Conservation (phyloP, 805 yeast genomes). For the Starmerella sirachaensis region DNA sequence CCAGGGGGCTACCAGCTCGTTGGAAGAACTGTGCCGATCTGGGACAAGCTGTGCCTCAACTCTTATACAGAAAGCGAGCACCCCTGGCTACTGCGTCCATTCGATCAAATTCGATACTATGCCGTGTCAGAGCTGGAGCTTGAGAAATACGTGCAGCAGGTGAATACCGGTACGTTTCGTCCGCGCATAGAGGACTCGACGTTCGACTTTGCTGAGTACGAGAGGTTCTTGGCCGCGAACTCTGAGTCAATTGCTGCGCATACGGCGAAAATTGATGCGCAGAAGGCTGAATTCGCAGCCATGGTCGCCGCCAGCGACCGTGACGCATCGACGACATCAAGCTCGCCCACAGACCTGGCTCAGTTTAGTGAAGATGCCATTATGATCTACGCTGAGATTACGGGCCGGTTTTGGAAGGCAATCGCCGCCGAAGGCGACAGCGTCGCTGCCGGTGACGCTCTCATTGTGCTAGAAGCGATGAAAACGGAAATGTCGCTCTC, state of each 20-base stretch:
- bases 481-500: slow-evolving; percentile 90
- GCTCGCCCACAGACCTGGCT: slow-evolving; percentile 33
- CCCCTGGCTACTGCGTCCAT: slow-evolving; percentile 87
- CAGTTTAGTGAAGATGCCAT: slow-evolving; percentile 67
- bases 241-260: slow-evolving; percentile 49
- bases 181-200: slow-evolving; percentile 65
- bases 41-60: slow-evolving; percentile 77
- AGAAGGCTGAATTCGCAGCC: slow-evolving; percentile 73
- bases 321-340: slow-evolving; percentile 23
- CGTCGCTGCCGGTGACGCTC: slow-evolving; percentile 63
- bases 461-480: slow-evolving; percentile 93
- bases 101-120: slow-evolving; percentile 89
- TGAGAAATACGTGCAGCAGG: slow-evolving; percentile 57
- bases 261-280: slow-evolving; percentile 45
- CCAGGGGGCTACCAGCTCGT: slow-evolving; percentile 98
- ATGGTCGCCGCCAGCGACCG: slow-evolving; percentile 45
- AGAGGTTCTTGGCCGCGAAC: slow-evolving; percentile 66
- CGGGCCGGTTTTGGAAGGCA: slow-evolving; percentile 95
- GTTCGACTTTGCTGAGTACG: slow-evolving; percentile 71
- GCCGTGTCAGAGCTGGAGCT: slow-evolving; percentile 81
- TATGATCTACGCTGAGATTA: slow-evolving; percentile 80
- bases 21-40: slow-evolving; percentile 92
- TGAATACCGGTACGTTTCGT: slow-evolving; percentile 65
- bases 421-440: slow-evolving; percentile 65
- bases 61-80: slow-evolving; percentile 33